Percentiles rank a stretch among this genome's conserved stretches.
phyloP scores from a whole-genome alignment of 345 rosid species.

The Corchorus olitorius region DNA sequence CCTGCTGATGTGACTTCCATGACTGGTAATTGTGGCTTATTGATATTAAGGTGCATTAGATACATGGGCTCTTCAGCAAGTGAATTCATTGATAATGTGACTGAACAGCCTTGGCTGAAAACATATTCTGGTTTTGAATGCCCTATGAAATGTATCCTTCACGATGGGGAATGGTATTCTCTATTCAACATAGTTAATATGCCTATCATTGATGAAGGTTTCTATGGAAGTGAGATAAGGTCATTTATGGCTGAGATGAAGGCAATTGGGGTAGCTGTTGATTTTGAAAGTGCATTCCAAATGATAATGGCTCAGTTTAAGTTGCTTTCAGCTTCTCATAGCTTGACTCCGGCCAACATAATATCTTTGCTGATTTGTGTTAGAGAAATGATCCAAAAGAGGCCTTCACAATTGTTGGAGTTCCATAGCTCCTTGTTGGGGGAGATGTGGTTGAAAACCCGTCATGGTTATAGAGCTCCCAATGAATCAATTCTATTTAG shows the following conservation, averaged over 20 bases:
- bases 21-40: neutral
- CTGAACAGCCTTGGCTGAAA: neutral
- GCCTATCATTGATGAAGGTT: neutral
- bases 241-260: neutral
- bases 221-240: neutral
- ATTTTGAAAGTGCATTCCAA: neutral
- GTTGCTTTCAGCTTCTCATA: neutral
- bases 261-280: neutral
- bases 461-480: neutral
- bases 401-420: neutral
- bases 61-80: neutral
- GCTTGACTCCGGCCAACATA: neutral
- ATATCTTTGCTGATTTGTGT: neutral
- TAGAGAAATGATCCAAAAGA: neutral
- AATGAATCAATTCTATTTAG: constrained; percentile 3
- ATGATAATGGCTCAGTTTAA: neutral
- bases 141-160: neutral
- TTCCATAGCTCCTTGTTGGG: neutral
- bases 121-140: neutral
- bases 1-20: neutral
- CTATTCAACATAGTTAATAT: neutral
- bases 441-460: neutral
- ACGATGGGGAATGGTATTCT: neutral
- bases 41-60: constrained; percentile 3
- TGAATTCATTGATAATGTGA: neutral